Evolutionary conservation across 1,284 basidiomycete genomes (phyloP).

Genomic region (Ceratobasidium sp.): DNA sequence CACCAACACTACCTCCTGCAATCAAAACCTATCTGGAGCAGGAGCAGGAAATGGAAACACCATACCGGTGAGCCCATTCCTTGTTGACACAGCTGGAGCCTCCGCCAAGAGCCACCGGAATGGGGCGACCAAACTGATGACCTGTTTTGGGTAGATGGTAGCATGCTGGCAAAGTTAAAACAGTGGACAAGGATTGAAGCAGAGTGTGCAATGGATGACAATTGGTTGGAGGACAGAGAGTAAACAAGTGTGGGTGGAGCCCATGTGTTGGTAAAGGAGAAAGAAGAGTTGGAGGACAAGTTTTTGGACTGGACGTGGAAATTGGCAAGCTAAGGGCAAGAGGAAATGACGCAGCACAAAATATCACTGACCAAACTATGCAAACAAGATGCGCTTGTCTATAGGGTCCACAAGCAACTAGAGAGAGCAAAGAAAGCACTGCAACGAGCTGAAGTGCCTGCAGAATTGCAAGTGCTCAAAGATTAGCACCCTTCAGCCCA

Average conservation of each 20-base stretch:
- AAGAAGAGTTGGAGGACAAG: neutral
- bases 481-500: too few species aligned
- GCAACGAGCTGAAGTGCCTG: neutral
- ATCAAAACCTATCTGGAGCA: neutral
- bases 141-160: neutral
- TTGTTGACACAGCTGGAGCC: neutral
- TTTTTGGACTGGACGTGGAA: neutral
- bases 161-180: neutral
- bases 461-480: too few species aligned
- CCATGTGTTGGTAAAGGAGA: too few species aligned
- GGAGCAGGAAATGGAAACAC: neutral
- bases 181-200: too few species aligned
- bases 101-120: neutral
- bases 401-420: neutral
- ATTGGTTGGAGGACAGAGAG: too few species aligned
- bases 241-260: too few species aligned
- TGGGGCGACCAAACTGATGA: too few species aligned
- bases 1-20: too few species aligned
- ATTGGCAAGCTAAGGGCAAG: neutral
- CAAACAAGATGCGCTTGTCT: neutral
- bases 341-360: neutral
- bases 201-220: too few species aligned
- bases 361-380: neutral
- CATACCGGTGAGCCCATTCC: slow-evolving; percentile 12
- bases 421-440: neutral